These are phyloP conservation scores for Picea sitchensis DNA, from an alignment of 75 land plant species.

Conservation along the genomic window DNA sequence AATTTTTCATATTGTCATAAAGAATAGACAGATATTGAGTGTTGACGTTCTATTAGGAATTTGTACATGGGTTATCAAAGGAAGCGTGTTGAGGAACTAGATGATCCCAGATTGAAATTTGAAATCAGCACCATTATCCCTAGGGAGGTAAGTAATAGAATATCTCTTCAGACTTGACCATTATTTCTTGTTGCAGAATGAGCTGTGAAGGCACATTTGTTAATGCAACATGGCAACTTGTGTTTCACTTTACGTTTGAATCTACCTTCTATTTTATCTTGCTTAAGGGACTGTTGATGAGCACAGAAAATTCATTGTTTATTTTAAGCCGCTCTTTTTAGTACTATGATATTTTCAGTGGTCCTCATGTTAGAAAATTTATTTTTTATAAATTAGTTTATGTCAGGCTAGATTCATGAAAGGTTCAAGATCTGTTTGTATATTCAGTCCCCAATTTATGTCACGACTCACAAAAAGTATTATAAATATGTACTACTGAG, in stretches of 20 bases:
- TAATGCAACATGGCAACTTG: neutral
- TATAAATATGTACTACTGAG: too few relatives aligned
- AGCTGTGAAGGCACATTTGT: neutral
- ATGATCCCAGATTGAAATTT: slow-evolving; percentile 79
- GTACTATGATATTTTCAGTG: too few relatives aligned
- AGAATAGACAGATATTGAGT: neutral
- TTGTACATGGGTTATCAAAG: slow-evolving; percentile 67
- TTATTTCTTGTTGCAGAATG: neutral
- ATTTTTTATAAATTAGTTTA: neutral
- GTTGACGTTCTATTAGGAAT: slow-evolving; percentile 36
- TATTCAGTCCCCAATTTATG: too few relatives aligned
- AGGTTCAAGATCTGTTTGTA: too few relatives aligned
- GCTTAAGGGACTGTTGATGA: neutral
- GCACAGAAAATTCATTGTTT: too few relatives aligned
- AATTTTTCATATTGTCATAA: neutral
- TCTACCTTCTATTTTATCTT: neutral
- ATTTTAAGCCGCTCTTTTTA: too few relatives aligned
- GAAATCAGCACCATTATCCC: slow-evolving; percentile 72
- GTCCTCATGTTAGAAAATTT: too few relatives aligned
- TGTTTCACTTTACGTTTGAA: neutral
- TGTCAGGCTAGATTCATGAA: too few relatives aligned
- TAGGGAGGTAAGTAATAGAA: slow-evolving; percentile 50
- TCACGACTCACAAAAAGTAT: too few relatives aligned
- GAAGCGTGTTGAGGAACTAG: slow-evolving; percentile 64
- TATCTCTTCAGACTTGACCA: neutral